A percentile compares a stretch with the other conserved stretches of the same genome.
Evolutionary conservation across 1,284 basidiomycete species (phyloP).

Genomic region (Uromyces viciae-fabae): DNA sequence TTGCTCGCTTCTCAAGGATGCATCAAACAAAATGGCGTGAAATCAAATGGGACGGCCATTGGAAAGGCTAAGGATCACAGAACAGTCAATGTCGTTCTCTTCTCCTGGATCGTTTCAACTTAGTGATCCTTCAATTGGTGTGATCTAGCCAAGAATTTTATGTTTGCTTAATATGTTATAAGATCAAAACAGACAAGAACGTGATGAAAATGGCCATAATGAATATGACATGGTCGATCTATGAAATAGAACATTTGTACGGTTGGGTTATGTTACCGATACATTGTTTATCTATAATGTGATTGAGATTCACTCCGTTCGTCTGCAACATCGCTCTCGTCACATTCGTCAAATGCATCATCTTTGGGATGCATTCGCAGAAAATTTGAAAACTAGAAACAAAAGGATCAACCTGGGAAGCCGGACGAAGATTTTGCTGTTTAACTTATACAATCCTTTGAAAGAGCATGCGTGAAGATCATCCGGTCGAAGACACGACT

Average conservation of each 20-base stretch:
- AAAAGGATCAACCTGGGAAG: constrained; percentile 43
- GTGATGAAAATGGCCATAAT: constrained; percentile 49
- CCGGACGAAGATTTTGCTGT: constrained; percentile 64
- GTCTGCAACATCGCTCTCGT: constrained; percentile 48
- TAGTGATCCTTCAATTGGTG: constrained; percentile 49
- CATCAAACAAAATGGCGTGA: constrained; percentile 72
- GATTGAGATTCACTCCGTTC: constrained; percentile 4
- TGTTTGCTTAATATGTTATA: constrained; percentile 26
- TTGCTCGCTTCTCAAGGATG: constrained; percentile 71
- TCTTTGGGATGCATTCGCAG: constrained; percentile 48
- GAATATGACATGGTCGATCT: constrained; percentile 49
- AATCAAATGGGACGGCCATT: constrained; percentile 57
- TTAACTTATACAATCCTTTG: constrained; percentile 75
- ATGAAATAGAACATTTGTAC: constrained; percentile 49
- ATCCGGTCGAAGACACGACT: constrained; percentile 82
- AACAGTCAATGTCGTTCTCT: constrained; percentile 56
- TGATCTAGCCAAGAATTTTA: constrained; percentile 44
- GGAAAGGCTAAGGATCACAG: constrained; percentile 47
- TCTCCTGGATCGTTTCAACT: constrained; percentile 46
- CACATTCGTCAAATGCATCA: constrained; percentile 50
- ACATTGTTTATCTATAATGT: constrained; percentile 15
- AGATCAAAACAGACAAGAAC: constrained; percentile 46
- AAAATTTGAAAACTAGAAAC: constrained; percentile 26
- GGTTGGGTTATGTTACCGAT: constrained; percentile 47
- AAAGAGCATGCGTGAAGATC: constrained; percentile 83